phyloP scores from a whole-genome alignment of 257 asterid genomes.

The Nicotiana benthamiana region DNA sequence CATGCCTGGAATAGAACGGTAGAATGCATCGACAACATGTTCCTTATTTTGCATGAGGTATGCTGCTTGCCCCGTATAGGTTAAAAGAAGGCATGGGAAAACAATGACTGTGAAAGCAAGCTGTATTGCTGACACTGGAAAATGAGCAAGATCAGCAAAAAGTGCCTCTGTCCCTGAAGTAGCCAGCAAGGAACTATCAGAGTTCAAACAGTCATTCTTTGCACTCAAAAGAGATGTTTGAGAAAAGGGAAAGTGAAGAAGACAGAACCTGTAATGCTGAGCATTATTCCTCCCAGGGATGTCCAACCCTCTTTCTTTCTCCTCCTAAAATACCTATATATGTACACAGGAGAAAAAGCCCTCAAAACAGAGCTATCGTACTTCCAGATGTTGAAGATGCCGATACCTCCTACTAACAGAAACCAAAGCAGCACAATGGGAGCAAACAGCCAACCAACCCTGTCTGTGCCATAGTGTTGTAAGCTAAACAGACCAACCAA shows the following conservation, averaged over 20 bases:
- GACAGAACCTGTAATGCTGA: constrained; percentile 81
- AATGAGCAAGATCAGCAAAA: constrained; percentile 93
- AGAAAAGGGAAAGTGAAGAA: not conserved
- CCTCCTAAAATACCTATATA: constrained; percentile 59
- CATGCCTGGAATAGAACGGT: constrained; percentile 96
- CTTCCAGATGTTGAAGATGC: constrained; percentile 70
- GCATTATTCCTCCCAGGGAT: constrained; percentile 98
- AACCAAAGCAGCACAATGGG: constrained; percentile 92
- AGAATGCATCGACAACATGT: constrained; percentile 74
- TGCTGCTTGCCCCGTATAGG: constrained; percentile 97
- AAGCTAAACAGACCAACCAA: constrained; percentile 85
- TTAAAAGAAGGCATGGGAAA: constrained; percentile 93
- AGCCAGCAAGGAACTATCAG: constrained; percentile 10
- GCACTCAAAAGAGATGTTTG: not conserved
- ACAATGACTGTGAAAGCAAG: constrained; percentile 84
- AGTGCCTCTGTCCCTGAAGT: constrained; percentile 96
- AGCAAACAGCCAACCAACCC: constrained; percentile 97
- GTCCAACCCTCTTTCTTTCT: constrained; percentile 62
- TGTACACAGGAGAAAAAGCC: constrained; percentile 84
- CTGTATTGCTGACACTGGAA: constrained; percentile 87
- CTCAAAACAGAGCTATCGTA: constrained; percentile 68
- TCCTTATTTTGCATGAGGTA: constrained; percentile 70
- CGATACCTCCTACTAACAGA: constrained; percentile 87
- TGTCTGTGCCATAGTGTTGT: constrained; percentile 96
- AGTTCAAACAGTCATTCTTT: not conserved